Base-by-base conservation (phyloP, 2,329 filamentous ascomycete species). In the Cladosporium sp. region DNA sequence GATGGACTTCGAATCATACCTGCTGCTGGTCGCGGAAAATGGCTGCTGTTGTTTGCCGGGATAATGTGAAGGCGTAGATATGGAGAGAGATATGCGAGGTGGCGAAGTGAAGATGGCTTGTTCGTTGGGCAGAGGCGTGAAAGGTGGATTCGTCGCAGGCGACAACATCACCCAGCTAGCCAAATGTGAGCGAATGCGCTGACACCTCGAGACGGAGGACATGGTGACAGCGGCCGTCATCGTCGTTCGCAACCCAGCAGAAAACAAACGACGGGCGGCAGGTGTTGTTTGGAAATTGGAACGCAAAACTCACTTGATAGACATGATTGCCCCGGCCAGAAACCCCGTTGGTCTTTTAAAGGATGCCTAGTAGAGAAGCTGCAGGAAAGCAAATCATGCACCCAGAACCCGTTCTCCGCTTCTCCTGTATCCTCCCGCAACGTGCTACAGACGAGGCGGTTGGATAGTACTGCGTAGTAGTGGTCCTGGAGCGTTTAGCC, bases 141-240 rank as follows among this genome's bases (percentile, higher is more conserved):
- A 93, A 20, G 64, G 63, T n/a, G 60, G 60, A 11, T 56, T 63
- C 53, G 85, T 83, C 54, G 79, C 73, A 43, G 68, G 67, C 64
- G 86, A 83, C 64, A 95, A 83, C 91, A 96, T 96, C 40, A 96
- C 92, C 92, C 92, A 96, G 68, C 85, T 88, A 67, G 56, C 52
- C 18, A 34, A 39, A 37, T 56, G 55, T 55, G 53, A 52, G 40
- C 27, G 52, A 11, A 37, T 39, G 29, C 42, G 56, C 36, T 51
- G 47, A 44, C 49, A 52, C 50, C 22, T 29, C 37, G 34, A 11
- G 18, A 44, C 19, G 20, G 29, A 32, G 7, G 39, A 27, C 34
- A 32, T 44, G 2, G 32, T 27, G 20, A 44, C 17, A 13, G 36
- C 19, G 22, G 41, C 20, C 27, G 32, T 34, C 37, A 48, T 51